Conservation (phyloP, 169 alveolate species). For the Babesia ovata region DNA sequence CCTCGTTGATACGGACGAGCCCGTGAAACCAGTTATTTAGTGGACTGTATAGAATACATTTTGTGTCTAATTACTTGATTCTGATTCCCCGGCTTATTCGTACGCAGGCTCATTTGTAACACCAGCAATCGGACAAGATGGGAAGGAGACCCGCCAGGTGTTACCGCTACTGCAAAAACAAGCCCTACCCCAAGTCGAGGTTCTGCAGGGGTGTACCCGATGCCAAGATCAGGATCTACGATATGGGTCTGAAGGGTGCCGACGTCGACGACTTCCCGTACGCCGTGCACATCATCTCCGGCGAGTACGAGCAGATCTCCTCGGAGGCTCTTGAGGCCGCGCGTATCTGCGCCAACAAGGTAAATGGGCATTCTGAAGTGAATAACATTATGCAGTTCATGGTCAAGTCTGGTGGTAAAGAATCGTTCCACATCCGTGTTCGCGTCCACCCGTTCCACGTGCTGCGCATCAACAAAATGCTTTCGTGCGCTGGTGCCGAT, state of each 20-base stretch:
- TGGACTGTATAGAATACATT: background rate
- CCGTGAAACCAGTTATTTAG: background rate
- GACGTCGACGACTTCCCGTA: conserved; percentile 96
- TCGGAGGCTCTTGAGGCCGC: conserved; percentile 99
- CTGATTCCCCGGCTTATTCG: background rate
- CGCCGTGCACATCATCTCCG: conserved; percentile 96
- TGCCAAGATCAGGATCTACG: conserved; percentile 97
- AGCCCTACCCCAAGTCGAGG: conserved; percentile 99
- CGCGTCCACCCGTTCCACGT: conserved; percentile 99
- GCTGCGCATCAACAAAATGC: conserved; percentile 98
- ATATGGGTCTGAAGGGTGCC: conserved; percentile 97
- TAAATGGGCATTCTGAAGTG: background rate
- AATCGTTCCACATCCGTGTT: conserved; percentile 96
- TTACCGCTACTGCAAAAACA: conserved; percentile 97
- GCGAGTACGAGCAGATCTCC: conserved; percentile 97
- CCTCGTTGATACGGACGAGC: background rate
- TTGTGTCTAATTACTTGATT: background rate
- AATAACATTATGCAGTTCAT: conserved; percentile 72
- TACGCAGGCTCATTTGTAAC: conserved; percentile 17
- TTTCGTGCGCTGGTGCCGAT: conserved; percentile 99
- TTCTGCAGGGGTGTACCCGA: conserved; percentile 99
- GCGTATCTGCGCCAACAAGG: conserved; percentile 98
- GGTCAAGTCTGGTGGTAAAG: conserved; percentile 96
- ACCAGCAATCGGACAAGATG: conserved; percentile 81
- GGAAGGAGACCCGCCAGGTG: conserved; percentile 99